These are phyloP conservation scores for Bassia scoparia DNA, from an alignment of 148 eudicot species.

Conservation along the genomic window DNA sequence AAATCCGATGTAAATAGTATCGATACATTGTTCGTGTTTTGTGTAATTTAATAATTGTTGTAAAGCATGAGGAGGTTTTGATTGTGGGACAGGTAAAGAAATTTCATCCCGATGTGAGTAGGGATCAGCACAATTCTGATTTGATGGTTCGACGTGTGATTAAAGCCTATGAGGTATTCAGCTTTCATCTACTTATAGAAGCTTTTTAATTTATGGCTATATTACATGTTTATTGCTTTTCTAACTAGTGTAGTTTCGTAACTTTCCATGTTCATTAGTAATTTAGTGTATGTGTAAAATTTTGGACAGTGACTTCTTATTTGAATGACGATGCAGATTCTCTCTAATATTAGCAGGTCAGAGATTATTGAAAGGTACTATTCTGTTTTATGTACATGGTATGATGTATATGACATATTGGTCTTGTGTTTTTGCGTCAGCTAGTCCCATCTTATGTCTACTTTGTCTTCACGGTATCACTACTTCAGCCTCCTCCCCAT, in stretches of 20 bases:
- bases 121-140: constrained; percentile 50
- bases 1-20: background rate
- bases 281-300: too few species aligned
- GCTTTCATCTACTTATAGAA: background rate
- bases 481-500: background rate
- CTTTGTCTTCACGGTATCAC: background rate
- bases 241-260: too few species aligned
- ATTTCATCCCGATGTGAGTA: constrained; percentile 90
- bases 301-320: background rate
- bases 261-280: too few species aligned
- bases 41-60: background rate
- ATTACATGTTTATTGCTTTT: background rate
- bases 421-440: background rate
- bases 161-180: constrained; percentile 79
- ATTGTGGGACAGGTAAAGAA: constrained; percentile 62
- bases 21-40: background rate
- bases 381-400: background rate
- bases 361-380: constrained; percentile 89
- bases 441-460: background rate
- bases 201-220: background rate
- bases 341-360: constrained; percentile 60
- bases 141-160: constrained; percentile 77
- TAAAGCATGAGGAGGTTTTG: background rate
- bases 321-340: constrained; percentile 48
- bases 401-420: background rate